Conservation (phyloP, 495 filamentous ascomycete genomes). For the Penicillium antarcticum region DNA sequence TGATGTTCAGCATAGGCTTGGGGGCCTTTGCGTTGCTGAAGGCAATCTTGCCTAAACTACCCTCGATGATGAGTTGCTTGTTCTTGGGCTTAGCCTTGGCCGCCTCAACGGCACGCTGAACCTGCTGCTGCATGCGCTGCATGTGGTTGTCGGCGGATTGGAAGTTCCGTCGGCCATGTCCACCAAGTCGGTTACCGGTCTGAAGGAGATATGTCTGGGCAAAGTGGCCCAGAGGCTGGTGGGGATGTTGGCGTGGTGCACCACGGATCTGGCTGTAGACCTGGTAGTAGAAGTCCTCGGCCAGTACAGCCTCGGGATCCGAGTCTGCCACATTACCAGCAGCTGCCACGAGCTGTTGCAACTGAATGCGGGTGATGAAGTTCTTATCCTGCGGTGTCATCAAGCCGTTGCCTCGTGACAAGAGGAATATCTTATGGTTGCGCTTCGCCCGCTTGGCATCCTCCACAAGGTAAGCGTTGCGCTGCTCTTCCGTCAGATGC, state of each 20-base stretch:
- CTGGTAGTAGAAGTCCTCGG: slow-evolving; percentile 98
- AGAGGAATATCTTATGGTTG: slow-evolving; percentile 94
- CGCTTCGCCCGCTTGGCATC: slow-evolving; percentile 94
- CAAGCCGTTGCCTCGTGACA: slow-evolving; percentile 91
- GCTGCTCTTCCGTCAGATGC: slow-evolving; percentile 73
- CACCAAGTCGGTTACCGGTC: slow-evolving; percentile 75
- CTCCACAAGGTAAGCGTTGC: slow-evolving; percentile 75
- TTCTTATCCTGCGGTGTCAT: slow-evolving; percentile 99
- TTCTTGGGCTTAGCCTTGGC: slow-evolving; percentile 97
- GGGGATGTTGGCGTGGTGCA: slow-evolving; percentile 78
- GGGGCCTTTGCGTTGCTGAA: slow-evolving; percentile 99
- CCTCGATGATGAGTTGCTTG: slow-evolving; percentile 96
- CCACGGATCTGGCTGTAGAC: slow-evolving; percentile 92
- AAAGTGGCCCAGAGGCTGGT: slow-evolving; percentile 90
- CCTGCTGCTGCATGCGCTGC: slow-evolving; percentile 98
- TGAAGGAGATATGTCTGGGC: slow-evolving; percentile 97
- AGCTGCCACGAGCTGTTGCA: slow-evolving; percentile 91
- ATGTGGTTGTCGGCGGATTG: slow-evolving; percentile 89
- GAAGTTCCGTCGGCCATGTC: slow-evolving; percentile 60
- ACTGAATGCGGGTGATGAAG: slow-evolving; percentile 95
- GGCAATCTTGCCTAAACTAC: slow-evolving; percentile 96
- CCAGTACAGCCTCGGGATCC: slow-evolving; percentile 71
- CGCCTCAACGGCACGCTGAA: slow-evolving; percentile 93
- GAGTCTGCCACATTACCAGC: slow-evolving; percentile 81
- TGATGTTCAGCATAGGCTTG: slow-evolving; percentile 90